These are phyloP conservation scores for Erythrobasidium yunnanense DNA, from an alignment of 768 basidiomycete genomes.

Conservation along the genomic window DNA sequence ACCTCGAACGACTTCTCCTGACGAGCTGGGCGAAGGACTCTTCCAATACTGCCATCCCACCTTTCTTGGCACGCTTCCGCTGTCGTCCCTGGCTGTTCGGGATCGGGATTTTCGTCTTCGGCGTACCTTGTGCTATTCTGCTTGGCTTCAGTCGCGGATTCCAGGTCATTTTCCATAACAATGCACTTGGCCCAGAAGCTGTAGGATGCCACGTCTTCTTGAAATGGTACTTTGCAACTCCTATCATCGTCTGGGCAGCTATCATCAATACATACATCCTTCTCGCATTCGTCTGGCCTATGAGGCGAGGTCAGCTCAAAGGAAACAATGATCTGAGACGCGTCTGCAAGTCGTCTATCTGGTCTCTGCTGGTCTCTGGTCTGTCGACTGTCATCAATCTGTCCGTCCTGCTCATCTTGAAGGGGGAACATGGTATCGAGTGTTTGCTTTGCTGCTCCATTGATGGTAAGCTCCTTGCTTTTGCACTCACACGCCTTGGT, in stretches of 20 bases:
- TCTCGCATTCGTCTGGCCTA: not conserved
- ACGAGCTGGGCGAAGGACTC: constrained; percentile 4
- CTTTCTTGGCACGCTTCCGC: not conserved
- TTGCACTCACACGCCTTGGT: not conserved
- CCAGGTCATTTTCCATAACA: not conserved
- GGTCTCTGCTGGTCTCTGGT: constrained; percentile 2
- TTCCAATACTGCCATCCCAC: not conserved
- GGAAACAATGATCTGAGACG: not conserved
- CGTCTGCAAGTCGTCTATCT: not conserved
- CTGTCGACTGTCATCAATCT: constrained; percentile 24
- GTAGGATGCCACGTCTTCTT: constrained; percentile 24
- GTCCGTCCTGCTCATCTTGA: constrained; percentile 7
- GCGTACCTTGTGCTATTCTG: constrained; percentile 22
- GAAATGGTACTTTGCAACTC: constrained; percentile 14
- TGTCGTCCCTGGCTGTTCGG: constrained; percentile 5
- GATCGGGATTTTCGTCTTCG: constrained; percentile 18
- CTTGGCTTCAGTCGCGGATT: constrained; percentile 18
- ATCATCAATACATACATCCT: constrained; percentile 22
- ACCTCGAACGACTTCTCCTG: constrained; percentile 12
- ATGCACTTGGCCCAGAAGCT: not conserved
- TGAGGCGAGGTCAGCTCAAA: not conserved
- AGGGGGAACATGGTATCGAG: constrained; percentile 25
- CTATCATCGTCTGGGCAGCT: constrained; percentile 18
- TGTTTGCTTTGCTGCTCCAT: constrained; percentile 27
- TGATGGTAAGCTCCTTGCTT: not conserved